These are phyloP conservation scores for Rubia yunnanensis DNA, from an alignment of 257 asterid species.

Conservation along the genomic window DNA sequence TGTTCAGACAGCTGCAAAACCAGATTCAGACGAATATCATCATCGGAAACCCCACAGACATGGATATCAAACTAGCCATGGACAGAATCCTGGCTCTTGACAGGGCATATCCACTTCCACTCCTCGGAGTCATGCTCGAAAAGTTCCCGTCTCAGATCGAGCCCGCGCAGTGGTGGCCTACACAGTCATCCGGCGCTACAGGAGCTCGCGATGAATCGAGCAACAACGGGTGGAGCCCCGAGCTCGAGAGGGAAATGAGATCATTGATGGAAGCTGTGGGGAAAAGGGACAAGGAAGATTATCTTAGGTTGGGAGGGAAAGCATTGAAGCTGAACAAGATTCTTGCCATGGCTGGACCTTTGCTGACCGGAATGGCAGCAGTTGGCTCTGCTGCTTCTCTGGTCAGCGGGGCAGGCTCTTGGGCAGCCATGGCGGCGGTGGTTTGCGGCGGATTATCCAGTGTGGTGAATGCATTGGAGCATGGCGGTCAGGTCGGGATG, in stretches of 20 bases:
- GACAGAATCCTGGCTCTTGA: conserved; percentile 59
- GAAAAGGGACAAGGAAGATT: conserved; percentile 42
- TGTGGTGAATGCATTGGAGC: conserved; percentile 53
- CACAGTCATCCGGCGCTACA: no score
- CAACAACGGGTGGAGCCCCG: conserved; percentile 40
- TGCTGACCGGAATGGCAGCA: conserved; percentile 58
- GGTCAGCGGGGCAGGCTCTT: conserved; percentile 9
- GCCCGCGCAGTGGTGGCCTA: conserved; percentile 63
- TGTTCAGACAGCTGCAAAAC: conserved; percentile 42
- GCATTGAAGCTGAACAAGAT: conserved; percentile 47
- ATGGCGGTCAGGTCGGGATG: conserved; percentile 82
- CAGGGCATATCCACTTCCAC: conserved; percentile 48
- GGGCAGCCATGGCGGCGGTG: conserved; percentile 35
- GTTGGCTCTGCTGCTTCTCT: conserved; percentile 31
- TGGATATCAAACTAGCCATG: conserved; percentile 41
- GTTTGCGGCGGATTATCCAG: conserved; percentile 60
- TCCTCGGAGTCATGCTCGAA: conserved; percentile 29
- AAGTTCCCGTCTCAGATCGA: conserved; percentile 28
- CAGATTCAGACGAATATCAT: conserved; percentile 37
- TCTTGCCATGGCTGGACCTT: conserved; percentile 41
- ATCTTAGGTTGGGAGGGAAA: conserved; percentile 37
- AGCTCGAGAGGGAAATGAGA: conserved; percentile 50
- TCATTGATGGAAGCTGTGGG: conserved; percentile 20
- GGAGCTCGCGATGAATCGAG: no score
- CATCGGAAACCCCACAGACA: conserved; percentile 22